Evolutionary conservation across 768 basidiomycete genomes (phyloP), one percentile per base, ranked within the genome.

Genomic region (Boletus reticulatus): DNA sequence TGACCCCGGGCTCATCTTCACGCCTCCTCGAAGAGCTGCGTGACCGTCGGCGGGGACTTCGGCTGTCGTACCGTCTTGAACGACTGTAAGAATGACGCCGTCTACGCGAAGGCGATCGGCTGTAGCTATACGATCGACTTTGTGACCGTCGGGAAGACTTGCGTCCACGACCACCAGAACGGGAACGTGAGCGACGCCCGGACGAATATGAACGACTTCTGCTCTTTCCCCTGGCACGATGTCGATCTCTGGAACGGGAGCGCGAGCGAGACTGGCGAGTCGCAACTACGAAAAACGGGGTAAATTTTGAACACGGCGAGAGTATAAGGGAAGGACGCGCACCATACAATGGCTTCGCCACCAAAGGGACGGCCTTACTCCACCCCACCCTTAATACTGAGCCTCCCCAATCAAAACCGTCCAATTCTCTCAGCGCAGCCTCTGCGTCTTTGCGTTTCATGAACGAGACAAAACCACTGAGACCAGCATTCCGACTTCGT

Each of bases 401-500:
- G 8, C 95, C 95, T 54, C 91, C 92, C 97, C 96, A 99, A 43
- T 97, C 93, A 57, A 87, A 84, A 3, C 95, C 94, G 63, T 99
- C 97, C 52, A 92, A 82, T 67, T 96, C 90, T 24, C 89, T 86
- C 20, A 97, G 76, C 4, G 96, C 96, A 42, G 73, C 76, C 67
- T 98, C 96, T 3, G 97, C 96, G 63, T 94, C 94, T 61, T 84
- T 84, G 48, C 97, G 81, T 62, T 86, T 92, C 92, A 98, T 97
- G 71, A 88, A 98, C 0, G 94, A 92, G 19, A 99, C 97, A 66
- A 99, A 99, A 1, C 97, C 97, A 65, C 92, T 94, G 20, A 98
- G 78, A 16, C 92, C 92, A 13, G 85, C 67, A 63, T 80, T 87
- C 72, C 90, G 89, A 47, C 75, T 78, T 46, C 86, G 80, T 42